Percentiles rank a stretch among this genome's conserved stretches.
phyloP scores from a whole-genome alignment of 108 stramenopile species.

The Mediolabrus comicus region DNA sequence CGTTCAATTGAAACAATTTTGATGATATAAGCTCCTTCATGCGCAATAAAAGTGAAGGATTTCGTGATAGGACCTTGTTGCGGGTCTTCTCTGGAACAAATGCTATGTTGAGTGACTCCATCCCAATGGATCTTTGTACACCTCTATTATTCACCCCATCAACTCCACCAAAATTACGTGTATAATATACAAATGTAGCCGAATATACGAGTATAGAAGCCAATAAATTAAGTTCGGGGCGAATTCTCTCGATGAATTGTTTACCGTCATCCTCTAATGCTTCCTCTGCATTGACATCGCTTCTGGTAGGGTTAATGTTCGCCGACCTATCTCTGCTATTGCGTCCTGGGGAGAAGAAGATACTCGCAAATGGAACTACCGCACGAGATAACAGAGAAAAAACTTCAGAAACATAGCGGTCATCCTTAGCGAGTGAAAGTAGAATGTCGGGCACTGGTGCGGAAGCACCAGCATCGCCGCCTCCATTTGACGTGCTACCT shows the following conservation, averaged over 20 bases:
- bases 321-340: neutral
- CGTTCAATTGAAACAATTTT: slow-evolving; percentile 4
- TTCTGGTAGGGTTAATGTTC: neutral
- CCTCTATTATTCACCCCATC: neutral
- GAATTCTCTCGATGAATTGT: slow-evolving; percentile 26
- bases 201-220: slow-evolving; percentile 38
- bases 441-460: slow-evolving; percentile 41
- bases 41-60: neutral
- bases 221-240: slow-evolving; percentile 32
- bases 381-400: slow-evolving; percentile 14
- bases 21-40: neutral
- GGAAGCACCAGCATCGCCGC: neutral
- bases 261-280: slow-evolving; percentile 16
- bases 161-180: slow-evolving; percentile 9
- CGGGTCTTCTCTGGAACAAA: neutral
- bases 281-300: slow-evolving; percentile 8
- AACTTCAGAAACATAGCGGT: slow-evolving; percentile 37
- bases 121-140: slow-evolving; percentile 25
- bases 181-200: slow-evolving; percentile 23
- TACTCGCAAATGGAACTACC: slow-evolving; percentile 19
- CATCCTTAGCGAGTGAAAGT: slow-evolving; percentile 43
- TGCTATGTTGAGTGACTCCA: slow-evolving; percentile 34
- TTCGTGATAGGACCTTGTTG: neutral
- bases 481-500: neutral
- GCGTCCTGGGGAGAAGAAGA: slow-evolving; percentile 8